Conservation (phyloP, 129 eudicot species). For the Chrysanthemum seticuspe region DNA sequence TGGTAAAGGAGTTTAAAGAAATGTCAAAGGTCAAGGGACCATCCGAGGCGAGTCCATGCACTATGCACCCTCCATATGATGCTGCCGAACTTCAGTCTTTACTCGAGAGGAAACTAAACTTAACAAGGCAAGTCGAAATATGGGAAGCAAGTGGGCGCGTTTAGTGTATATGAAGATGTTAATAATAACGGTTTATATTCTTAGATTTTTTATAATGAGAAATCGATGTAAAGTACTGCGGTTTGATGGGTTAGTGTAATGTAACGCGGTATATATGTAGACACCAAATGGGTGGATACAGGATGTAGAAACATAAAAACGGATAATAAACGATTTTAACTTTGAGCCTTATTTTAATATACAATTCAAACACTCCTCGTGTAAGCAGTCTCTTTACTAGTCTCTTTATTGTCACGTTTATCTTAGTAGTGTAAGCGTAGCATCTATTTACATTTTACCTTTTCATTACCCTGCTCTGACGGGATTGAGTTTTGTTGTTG, state of each 20-base stretch:
- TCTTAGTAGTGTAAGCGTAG: too few relatives aligned
- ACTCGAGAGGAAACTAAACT: conserved; percentile 26
- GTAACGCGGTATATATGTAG: conserved; percentile 12
- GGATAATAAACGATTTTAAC: conserved; percentile 3
- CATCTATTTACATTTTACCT: too few relatives aligned
- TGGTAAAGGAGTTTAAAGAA: conserved; percentile 34
- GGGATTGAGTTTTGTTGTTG: too few relatives aligned
- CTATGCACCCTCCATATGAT: conserved; percentile 41
- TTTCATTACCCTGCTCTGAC: too few relatives aligned
- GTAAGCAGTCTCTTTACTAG: too few relatives aligned
- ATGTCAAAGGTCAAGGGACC: conserved; percentile 41
- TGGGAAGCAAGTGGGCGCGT: conserved; percentile 39
- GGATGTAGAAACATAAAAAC: neutral
- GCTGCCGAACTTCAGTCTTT: conserved; percentile 23
- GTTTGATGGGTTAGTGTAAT: conserved; percentile 3
- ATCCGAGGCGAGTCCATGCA: conserved; percentile 38
- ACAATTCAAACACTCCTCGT: neutral
- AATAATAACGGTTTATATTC: neutral
- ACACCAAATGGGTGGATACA: conserved; percentile 1
- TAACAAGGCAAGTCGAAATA: conserved; percentile 36
- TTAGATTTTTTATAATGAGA: conserved; percentile 12
- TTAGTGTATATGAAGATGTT: conserved; percentile 2
- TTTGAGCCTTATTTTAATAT: neutral
- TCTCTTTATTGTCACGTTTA: too few relatives aligned
- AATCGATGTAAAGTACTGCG: neutral